Percentiles rank a stretch among this genome's conserved stretches.
Evolutionary conservation across 495 filamentous ascomycete species (phyloP).

Genomic region (Pyrenula aspistea): DNA sequence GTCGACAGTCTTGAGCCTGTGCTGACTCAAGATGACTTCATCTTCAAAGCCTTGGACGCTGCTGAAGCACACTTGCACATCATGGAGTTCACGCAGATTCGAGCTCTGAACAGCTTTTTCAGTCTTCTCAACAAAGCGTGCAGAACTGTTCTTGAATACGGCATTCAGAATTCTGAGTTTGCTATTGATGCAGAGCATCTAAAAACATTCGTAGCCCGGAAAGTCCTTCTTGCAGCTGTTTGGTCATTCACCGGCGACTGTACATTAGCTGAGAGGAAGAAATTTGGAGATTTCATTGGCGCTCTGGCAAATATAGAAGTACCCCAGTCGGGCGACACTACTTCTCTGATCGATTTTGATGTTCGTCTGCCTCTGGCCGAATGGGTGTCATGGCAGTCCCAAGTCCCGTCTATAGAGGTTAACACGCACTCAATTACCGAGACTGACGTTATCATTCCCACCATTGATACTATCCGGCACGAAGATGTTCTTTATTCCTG

Average conservation of each 20-base stretch:
- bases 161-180: slow-evolving; percentile 86
- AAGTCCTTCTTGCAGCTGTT: slow-evolving; percentile 76
- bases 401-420: slow-evolving; percentile 88
- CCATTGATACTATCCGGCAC: slow-evolving; percentile 89
- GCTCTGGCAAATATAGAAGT: slow-evolving; percentile 73
- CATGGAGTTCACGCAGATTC: slow-evolving; percentile 91
- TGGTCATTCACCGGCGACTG: slow-evolving; percentile 97
- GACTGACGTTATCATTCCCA: slow-evolving; percentile 96
- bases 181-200: slow-evolving; percentile 79
- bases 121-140: slow-evolving; percentile 89
- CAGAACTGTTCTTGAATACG: slow-evolving; percentile 87
- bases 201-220: slow-evolving; percentile 83
- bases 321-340: slow-evolving; percentile 56
- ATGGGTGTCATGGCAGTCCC: slow-evolving; percentile 87
- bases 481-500: slow-evolving; percentile 98
- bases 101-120: slow-evolving; percentile 86
- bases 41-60: slow-evolving; percentile 60
- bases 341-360: slow-evolving; percentile 91
- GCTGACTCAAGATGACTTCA: slow-evolving; percentile 64
- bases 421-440: slow-evolving; percentile 96
- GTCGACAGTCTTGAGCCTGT: slow-evolving; percentile 66
- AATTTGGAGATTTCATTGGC: slow-evolving; percentile 73
- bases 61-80: slow-evolving; percentile 79
- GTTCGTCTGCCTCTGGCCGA: slow-evolving; percentile 73
- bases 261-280: slow-evolving; percentile 73